Base-by-base conservation (phyloP, 257 asterid genomes). In the Scutellaria galericulata region DNA sequence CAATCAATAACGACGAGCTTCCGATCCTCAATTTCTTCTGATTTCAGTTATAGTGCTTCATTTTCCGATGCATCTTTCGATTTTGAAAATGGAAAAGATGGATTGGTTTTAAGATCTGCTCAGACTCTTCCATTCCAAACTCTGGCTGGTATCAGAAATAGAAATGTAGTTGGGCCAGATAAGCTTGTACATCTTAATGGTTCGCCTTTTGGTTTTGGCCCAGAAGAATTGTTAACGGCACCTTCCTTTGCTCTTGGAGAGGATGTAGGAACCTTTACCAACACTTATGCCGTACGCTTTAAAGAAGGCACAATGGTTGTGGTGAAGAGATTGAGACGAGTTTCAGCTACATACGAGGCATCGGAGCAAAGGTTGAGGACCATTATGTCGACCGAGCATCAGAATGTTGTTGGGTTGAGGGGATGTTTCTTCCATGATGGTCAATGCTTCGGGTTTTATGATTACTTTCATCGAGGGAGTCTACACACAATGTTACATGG, bases 321-420 rank as follows among this genome's bases (percentile, higher is more conserved):
- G 51, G 51, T 41, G 67, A 62, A 5, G 50, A 7, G 9, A 14
- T 15, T 8, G n/a, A 15, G 18, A 41, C 15, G 52, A 40, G 66
- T 11, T n/a, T 35, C 35, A 7, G 71, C 37, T 3, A 31, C 0
- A 2, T 5, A 3, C 5, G 9, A 3, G 7, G 37, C 2, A 41
- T 10, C 7, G 18, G 18, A 18, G 18, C 18, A 9, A 5, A 18
- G 51, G 47, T 18, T 15, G 48, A 48, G 13, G 60, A 7, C 6
- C 14, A 31, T 14, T 48, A 14, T 9, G 47, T 4, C 46, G 7
- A 5, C 31, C 47, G 57, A 66, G 35, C 60, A 66, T 50, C 60
- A 66, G 27, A 66, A 66, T 66, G 47, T 66, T 9, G 46, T 50
- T 13, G 35, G 54, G 37, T 31, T 66, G n/a, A 66, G 31, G 71